Evolutionary conservation across 1,284 basidiomycete species (phyloP), one percentile per base, ranked within the genome.

Genomic region (Meripilus lineatus): DNA sequence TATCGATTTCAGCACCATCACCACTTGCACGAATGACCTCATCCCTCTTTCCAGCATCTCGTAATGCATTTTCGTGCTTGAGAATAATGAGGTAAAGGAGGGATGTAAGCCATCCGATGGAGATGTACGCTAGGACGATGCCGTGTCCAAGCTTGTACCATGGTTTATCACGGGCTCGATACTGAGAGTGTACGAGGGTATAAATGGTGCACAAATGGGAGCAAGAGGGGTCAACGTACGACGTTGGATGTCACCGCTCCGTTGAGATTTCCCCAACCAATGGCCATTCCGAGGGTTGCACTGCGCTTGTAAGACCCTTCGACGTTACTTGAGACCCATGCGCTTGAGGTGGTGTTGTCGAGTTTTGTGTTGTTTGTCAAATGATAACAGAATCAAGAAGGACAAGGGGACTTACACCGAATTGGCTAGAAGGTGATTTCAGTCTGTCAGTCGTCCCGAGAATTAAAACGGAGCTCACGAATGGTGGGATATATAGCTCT

Each of bases 221-320:
- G 32, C 41, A 15, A 20, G 26, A 25, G 17, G 37, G 34, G 23
- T 23, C 10, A n/a, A 71, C 77, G 50, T 66, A 80, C 78, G 8
- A 84, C 72, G 58, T 85, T 85, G 22, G 81, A 82, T 49, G 77
- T 77, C 18, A 85, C 77, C 14, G 82, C 82, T 7, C 84, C 82
- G 54, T 84, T 84, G 26, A 84, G 62, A 54, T 84, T 84, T 14
- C 81, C 81, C 55, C 80, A 77, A 44, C 77, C 74, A 44, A 85
- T 83, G 4, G 79, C 73, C 79, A 85, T 81, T 1, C 71, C 86
- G 20, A 87, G 66, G 0, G 81, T 74, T 1, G 86, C 84, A 50
- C 81, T 81, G 18, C 85, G 79, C 54, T 88, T 88, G 62, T 88
- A 89, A 0, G 77, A 74, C 5, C 85, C 71, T 54, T 80, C 77